Evolutionary conservation across 495 filamentous ascomycete species (phyloP).

Genomic region (Podospora pseudocomata): DNA sequence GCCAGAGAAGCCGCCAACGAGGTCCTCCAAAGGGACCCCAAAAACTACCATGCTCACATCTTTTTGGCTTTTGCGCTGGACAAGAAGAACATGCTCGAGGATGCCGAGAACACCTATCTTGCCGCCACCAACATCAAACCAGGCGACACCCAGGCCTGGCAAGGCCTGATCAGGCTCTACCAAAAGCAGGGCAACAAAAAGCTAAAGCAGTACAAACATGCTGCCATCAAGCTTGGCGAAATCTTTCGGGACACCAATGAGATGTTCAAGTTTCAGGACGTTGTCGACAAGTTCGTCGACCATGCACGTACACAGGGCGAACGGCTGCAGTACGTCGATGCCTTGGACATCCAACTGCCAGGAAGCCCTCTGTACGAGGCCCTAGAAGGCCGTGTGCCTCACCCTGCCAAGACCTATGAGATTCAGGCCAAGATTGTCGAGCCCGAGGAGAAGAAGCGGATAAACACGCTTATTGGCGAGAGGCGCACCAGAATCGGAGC

Average conservation of each 20-base stretch:
- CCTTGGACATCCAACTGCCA: constrained; percentile 73
- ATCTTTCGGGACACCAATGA: constrained; percentile 68
- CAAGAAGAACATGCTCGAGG: constrained; percentile 63
- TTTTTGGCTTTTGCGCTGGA: constrained; percentile 80
- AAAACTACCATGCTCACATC: constrained; percentile 78
- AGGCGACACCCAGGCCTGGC: constrained; percentile 68
- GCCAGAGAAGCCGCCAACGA: constrained; percentile 64
- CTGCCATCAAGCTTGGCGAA: constrained; percentile 65
- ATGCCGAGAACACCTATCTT: constrained; percentile 72
- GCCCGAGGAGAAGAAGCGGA: constrained; percentile 79
- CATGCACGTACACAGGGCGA: constrained; percentile 69
- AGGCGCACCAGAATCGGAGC: constrained; percentile 85
- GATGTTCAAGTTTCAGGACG: constrained; percentile 66
- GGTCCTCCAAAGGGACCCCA: constrained; percentile 65
- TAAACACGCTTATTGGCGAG: constrained; percentile 87
- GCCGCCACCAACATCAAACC: constrained; percentile 59
- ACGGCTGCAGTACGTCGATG: constrained; percentile 64
- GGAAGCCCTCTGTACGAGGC: constrained; percentile 70
- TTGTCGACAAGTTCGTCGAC: constrained; percentile 73
- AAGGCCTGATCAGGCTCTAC: constrained; percentile 83
- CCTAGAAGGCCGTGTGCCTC: constrained; percentile 80
- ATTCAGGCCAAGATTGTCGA: constrained; percentile 83
- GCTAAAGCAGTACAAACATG: constrained; percentile 69
- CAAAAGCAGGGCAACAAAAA: constrained; percentile 67
- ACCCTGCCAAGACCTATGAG: constrained; percentile 76